These are phyloP conservation scores for Akanthomyces lecanii DNA, from an alignment of 2,329 filamentous ascomycete species.

Conservation along the genomic window DNA sequence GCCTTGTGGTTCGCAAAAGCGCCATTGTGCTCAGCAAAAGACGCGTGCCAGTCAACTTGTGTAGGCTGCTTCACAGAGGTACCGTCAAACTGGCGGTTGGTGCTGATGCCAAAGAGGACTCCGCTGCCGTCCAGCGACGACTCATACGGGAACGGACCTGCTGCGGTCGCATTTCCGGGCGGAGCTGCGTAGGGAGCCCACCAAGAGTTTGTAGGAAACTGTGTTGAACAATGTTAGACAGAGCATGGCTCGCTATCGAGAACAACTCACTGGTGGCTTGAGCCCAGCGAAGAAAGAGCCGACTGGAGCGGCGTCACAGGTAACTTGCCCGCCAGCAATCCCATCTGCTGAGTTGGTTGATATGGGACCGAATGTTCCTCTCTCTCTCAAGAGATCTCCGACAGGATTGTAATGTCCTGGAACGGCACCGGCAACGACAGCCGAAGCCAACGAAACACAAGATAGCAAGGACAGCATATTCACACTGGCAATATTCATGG, in stretches of 20 bases:
- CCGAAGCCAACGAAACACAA: not conserved
- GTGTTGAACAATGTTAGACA: too few relatives aligned
- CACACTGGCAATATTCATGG: not conserved
- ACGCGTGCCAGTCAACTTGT: slow-evolving; percentile 23
- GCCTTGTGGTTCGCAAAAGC: slow-evolving; percentile 25
- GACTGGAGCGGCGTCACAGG: slow-evolving; percentile 19
- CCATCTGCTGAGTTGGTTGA: slow-evolving; percentile 20
- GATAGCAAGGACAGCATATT: not conserved
- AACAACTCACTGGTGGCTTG: slow-evolving; percentile 22
- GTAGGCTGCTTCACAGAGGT: slow-evolving; percentile 24
- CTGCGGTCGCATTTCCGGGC: slow-evolving; percentile 22
- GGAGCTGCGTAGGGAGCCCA: slow-evolving; percentile 24
- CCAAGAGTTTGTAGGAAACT: slow-evolving; percentile 25
- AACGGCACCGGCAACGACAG: not conserved
- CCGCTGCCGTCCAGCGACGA: slow-evolving; percentile 22
- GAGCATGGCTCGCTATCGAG: too few relatives aligned
- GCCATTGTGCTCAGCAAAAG: slow-evolving; percentile 23
- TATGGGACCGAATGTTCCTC: slow-evolving; percentile 21
- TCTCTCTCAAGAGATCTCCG: not conserved
- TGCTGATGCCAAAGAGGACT: slow-evolving; percentile 23
- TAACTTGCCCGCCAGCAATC: slow-evolving; percentile 21
- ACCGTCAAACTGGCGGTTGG: slow-evolving; percentile 22
- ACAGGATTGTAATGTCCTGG: not conserved
- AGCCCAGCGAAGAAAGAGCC: slow-evolving; percentile 23
- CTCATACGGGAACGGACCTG: slow-evolving; percentile 24